phyloP scores from a whole-genome alignment of 129 eudicot species.

The Pulicaria dysenterica region DNA sequence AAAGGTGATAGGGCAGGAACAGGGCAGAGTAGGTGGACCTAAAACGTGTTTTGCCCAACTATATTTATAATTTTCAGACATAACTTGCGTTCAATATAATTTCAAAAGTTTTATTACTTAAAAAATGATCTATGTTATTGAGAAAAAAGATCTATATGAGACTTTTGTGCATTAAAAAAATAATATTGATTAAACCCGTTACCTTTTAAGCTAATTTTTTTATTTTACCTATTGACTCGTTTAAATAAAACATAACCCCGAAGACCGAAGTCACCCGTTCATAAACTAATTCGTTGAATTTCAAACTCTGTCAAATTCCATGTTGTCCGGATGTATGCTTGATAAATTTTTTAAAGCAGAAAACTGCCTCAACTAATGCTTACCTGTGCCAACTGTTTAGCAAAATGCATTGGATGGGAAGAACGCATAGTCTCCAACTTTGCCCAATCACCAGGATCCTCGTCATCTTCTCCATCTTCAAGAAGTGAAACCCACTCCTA shows the following conservation, averaged over 20 bases:
- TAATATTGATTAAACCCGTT: background rate
- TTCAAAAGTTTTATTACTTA: background rate
- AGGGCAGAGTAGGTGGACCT: background rate
- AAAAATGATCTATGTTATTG: background rate
- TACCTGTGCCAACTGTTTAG: slow-evolving; percentile 76
- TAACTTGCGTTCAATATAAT: background rate
- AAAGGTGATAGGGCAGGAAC: background rate
- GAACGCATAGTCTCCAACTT: slow-evolving; percentile 95
- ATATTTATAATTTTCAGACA: background rate
- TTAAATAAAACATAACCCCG: background rate
- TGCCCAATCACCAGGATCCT: slow-evolving; percentile 96
- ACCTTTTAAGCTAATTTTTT: background rate
- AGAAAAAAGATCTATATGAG: background rate
- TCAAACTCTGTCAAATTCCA: slow-evolving; percentile 11
- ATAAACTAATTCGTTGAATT: background rate
- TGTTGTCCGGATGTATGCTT: background rate
- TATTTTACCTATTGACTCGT: background rate
- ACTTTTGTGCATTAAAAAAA: background rate
- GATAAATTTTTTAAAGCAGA: background rate
- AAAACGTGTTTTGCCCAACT: background rate
- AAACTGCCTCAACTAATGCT: slow-evolving; percentile 26
- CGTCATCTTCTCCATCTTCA: slow-evolving; percentile 72
- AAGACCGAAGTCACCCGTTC: background rate
- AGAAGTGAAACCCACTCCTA: slow-evolving; percentile 81
- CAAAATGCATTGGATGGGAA: slow-evolving; percentile 93